phyloP scores from a whole-genome alignment of 495 filamentous ascomycete species.

The Trichocladium antarcticum region DNA sequence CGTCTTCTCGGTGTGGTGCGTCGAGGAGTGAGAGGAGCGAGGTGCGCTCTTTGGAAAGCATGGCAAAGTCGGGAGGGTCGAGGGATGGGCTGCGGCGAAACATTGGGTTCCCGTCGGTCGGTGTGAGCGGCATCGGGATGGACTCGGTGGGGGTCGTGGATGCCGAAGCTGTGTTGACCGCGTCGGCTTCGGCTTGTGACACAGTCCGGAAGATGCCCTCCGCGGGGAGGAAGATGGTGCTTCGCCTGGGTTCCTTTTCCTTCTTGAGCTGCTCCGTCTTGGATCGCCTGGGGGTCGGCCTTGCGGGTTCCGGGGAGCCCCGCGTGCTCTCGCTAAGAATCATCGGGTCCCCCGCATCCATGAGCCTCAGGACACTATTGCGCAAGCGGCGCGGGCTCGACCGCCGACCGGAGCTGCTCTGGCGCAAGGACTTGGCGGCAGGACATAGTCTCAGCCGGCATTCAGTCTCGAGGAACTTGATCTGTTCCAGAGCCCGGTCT shows the following conservation, averaged over 20 bases:
- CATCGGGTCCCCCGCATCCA: slow-evolving; percentile 33
- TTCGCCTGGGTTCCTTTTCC: slow-evolving; percentile 25
- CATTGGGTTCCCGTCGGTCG: slow-evolving; percentile 15
- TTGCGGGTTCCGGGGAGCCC: slow-evolving; percentile 8
- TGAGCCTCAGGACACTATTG: slow-evolving; percentile 19
- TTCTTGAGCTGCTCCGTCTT: slow-evolving; percentile 21
- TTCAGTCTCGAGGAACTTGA: slow-evolving; percentile 75
- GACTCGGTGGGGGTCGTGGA: slow-evolving; percentile 3
- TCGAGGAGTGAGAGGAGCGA: slow-evolving; percentile 48
- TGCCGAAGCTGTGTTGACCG: slow-evolving; percentile 1
- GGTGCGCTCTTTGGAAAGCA: slow-evolving; percentile 33
- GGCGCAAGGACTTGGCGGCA: slow-evolving; percentile 32
- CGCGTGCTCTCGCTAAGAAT: slow-evolving; percentile 29
- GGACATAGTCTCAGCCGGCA: slow-evolving; percentile 64
- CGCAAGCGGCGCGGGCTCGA: slow-evolving; percentile 25
- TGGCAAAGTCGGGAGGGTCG: slow-evolving; percentile 40
- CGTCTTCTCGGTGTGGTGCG: slow-evolving; percentile 31
- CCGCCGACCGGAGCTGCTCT: slow-evolving; percentile 10
- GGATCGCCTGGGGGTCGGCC: slow-evolving; percentile 17
- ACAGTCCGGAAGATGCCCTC: slow-evolving; percentile 44
- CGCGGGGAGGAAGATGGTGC: slow-evolving; percentile 38
- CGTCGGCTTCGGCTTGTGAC: slow-evolving; percentile 33
- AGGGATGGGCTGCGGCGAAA: slow-evolving; percentile 39
- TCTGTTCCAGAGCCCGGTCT: slow-evolving; percentile 54
- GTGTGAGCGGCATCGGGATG: not conserved